These are phyloP conservation scores for Pyrus communis DNA, from an alignment of 306 rosid genomes.

Conservation along the genomic window DNA sequence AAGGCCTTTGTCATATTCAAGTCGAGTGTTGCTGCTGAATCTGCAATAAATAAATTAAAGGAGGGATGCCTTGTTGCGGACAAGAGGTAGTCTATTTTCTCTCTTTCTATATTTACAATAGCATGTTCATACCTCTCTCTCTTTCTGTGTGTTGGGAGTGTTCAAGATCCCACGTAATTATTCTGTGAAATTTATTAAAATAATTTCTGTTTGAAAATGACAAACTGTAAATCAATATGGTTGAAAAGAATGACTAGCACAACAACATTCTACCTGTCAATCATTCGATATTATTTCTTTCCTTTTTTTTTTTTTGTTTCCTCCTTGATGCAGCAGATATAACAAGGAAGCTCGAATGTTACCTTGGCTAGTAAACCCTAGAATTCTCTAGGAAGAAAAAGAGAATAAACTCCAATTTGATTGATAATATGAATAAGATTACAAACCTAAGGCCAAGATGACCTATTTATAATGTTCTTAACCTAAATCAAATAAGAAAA, in stretches of 20 bases:
- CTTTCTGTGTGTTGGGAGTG: neutral
- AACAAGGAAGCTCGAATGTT: too few species aligned
- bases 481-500: too few species aligned
- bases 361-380: too few species aligned
- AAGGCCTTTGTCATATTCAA: constrained; percentile 59
- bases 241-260: neutral
- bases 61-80: constrained; percentile 43
- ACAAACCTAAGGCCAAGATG: too few species aligned
- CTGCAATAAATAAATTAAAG: constrained; percentile 27
- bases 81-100: constrained; percentile 36
- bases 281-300: neutral
- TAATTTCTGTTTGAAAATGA: neutral
- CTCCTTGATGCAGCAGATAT: too few species aligned
- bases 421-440: too few species aligned
- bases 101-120: neutral
- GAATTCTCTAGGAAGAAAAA: too few species aligned
- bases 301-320: too few species aligned
- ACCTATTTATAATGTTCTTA: too few species aligned
- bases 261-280: neutral
- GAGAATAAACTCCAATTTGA: too few species aligned
- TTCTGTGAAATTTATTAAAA: neutral
- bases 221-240: neutral
- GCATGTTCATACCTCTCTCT: neutral
- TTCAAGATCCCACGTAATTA: neutral
- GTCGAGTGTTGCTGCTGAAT: constrained; percentile 37